These are phyloP conservation scores for Trichophyton mentagrophytes DNA, from an alignment of 2,329 filamentous ascomycete genomes.

Conservation along the genomic window DNA sequence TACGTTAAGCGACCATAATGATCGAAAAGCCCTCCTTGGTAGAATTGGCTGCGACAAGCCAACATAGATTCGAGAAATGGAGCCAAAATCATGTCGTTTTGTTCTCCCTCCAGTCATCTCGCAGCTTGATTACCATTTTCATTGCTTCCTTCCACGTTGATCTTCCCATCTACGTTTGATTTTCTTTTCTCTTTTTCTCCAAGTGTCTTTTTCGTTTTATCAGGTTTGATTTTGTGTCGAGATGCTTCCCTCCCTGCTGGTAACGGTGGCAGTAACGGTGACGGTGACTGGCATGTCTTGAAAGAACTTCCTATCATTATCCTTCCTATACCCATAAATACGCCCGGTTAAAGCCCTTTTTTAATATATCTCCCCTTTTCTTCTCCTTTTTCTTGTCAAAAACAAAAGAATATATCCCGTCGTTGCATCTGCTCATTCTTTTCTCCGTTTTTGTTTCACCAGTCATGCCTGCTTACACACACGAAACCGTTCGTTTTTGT, in stretches of 20 bases:
- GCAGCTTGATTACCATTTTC: neutral
- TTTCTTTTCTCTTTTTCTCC: neutral
- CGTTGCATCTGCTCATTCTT: neutral
- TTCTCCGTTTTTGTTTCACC: neutral
- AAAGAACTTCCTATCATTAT: slow-evolving; percentile 2
- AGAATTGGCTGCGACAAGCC: slow-evolving; percentile 24
- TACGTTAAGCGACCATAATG: slow-evolving; percentile 28
- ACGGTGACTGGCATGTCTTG: slow-evolving; percentile 2
- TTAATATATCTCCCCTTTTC: neutral
- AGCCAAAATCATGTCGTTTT: neutral
- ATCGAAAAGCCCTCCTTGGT: slow-evolving; percentile 25
- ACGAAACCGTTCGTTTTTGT: neutral
- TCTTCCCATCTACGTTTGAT: neutral
- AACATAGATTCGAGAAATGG: slow-evolving; percentile 5
- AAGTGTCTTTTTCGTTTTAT: neutral
- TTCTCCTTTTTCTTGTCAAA: neutral
- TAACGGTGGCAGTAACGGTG: neutral
- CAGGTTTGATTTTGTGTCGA: slow-evolving; percentile 1
- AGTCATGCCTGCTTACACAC: neutral
- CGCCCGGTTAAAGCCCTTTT: neutral
- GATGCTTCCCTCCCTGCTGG: slow-evolving; percentile 4
- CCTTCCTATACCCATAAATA: slow-evolving; percentile 5
- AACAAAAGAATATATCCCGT: neutral
- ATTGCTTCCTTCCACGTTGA: neutral
- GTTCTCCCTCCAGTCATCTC: neutral